A percentile compares a stretch with the other conserved stretches of the same genome.
phyloP scores from a whole-genome alignment of 768 basidiomycete genomes.

The Tricholomella constricta region DNA sequence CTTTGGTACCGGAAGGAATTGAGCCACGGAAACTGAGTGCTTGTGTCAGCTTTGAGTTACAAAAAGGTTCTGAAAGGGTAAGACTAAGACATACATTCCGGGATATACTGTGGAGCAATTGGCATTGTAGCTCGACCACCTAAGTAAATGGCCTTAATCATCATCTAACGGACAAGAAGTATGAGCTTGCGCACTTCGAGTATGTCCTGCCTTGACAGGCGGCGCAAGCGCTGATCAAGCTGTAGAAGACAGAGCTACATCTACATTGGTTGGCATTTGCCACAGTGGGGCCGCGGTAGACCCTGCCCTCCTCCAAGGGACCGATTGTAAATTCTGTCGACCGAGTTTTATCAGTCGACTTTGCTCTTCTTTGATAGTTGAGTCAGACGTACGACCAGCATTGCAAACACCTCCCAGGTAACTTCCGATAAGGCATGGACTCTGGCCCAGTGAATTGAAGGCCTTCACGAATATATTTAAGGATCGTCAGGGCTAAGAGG shows the following conservation, averaged over 20 bases:
- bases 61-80: no score
- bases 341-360: not conserved
- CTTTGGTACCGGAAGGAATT: conserved; percentile 43
- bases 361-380: not conserved
- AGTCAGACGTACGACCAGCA: conserved; percentile 31
- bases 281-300: conserved; percentile 40
- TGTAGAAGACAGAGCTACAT: conserved; percentile 56
- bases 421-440: conserved; percentile 48
- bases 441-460: conserved; percentile 40
- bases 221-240: conserved; percentile 53
- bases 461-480: conserved; percentile 26
- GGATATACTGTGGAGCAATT: conserved; percentile 49
- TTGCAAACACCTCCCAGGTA: conserved; percentile 43
- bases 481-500: not conserved
- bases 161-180: not conserved
- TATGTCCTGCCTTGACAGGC: conserved; percentile 43
- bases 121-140: conserved; percentile 48
- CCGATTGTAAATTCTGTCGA: conserved; percentile 36
- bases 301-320: conserved; percentile 27
- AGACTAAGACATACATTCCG: conserved; percentile 26
- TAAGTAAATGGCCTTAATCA: conserved; percentile 17
- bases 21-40: conserved; percentile 31
- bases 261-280: conserved; percentile 41
- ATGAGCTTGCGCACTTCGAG: conserved; percentile 28
- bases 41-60: not conserved